Base-by-base conservation (phyloP, 352 stramenopile species). In the Pythium aquatile region DNA sequence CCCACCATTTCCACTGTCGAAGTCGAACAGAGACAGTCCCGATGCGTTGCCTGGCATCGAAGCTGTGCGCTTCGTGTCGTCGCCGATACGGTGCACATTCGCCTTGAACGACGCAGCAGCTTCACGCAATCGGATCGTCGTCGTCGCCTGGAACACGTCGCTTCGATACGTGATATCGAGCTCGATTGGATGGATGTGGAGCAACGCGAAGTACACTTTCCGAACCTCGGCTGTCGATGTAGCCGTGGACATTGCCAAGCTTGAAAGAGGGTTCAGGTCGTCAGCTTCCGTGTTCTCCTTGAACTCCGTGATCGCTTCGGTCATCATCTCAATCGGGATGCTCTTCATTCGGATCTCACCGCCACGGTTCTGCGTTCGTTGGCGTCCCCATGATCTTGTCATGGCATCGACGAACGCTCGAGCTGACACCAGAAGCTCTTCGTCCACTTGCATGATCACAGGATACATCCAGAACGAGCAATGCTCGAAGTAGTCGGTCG, bases 401-500 rank as follows among this genome's bases (percentile, higher is more conserved):
- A 93, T 85, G 56, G 81, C 70, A 63, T 76, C 87, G 53, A 94
- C 65, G 65, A 96, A 96, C 33, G 80, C 81, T 52, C 85, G 79
- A 44, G 81, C 79, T 32, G 87, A 81, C 35, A 92, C 75, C 16
- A 96, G 63, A 0, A 94, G 58, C 30, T 96, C 88, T 87, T 96
- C 88, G 48, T 96, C 88, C 16, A 96, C 51, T 55, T 95, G 86
- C 26, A 83, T 85, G 47, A 92, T 90, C 32, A 96, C 78, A 16
- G 88, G 88, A 54, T 91, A 88, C 59, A 95, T 65, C 83, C 85
- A 94, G 47, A 95, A 91, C 5, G 84, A 95, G 56, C 77, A 96
- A 66, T 96, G 87, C 70, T 96, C 88, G 52, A 94, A 96, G 69
- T 96, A 96, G 60, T 94, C 87, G 2, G 87, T 96, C 40, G 76